These are phyloP conservation scores for Xylariales sp. DNA, from an alignment of 2,329 filamentous ascomycete species.

Conservation along the genomic window DNA sequence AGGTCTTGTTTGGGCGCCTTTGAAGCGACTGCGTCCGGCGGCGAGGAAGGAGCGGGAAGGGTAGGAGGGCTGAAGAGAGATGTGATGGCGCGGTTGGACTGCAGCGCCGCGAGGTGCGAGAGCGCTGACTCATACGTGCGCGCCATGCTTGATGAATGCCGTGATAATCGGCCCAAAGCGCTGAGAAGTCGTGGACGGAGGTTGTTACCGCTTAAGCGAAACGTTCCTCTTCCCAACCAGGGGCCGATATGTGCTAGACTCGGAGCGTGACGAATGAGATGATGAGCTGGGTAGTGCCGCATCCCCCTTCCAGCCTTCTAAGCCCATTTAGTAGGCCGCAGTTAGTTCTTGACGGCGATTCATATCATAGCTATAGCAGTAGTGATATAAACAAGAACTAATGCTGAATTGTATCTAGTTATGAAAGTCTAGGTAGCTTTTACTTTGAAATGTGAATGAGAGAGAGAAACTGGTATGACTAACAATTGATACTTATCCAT, in stretches of 20 bases:
- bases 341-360: not conserved
- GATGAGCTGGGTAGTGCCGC: constrained; percentile 15
- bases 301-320: not conserved
- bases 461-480: not conserved
- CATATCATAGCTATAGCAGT: constrained; percentile 3
- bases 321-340: not conserved
- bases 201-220: not conserved
- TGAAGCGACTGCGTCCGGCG: constrained; percentile 36
- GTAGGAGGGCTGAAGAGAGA: constrained; percentile 57
- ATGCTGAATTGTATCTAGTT: not conserved
- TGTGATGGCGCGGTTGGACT: constrained; percentile 79
- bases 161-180: not conserved
- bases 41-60: constrained; percentile 57
- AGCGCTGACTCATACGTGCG: constrained; percentile 75
- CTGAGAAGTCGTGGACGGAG: not conserved
- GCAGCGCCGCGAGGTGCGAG: constrained; percentile 77
- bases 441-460: not conserved
- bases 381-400: not conserved
- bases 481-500: too few relatives aligned
- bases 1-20: constrained; percentile 58
- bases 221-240: not conserved
- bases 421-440: too few relatives aligned
- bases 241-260: constrained; percentile 5
- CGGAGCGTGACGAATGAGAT: constrained; percentile 15
- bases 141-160: constrained; percentile 40